Percentiles rank a stretch among this genome's conserved stretches.
phyloP scores from a whole-genome alignment of 306 rosid genomes.

The Malus domestica region DNA sequence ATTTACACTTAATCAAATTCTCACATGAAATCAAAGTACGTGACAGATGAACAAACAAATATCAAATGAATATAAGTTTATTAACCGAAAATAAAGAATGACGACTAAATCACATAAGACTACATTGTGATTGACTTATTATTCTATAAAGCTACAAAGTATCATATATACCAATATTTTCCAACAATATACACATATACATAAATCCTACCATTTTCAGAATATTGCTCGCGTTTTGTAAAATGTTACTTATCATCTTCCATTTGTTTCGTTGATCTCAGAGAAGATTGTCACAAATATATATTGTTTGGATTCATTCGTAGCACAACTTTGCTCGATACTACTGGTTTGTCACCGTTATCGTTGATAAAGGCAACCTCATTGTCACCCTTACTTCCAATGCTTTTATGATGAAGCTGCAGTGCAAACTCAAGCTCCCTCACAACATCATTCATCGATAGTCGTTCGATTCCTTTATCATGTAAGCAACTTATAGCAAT shows the following conservation, averaged over 20 bases:
- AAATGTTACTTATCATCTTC: background rate
- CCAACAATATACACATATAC: too few relatives aligned
- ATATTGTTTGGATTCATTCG: background rate
- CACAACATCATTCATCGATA: conserved; percentile 40
- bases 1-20: too few relatives aligned
- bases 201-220: too few relatives aligned
- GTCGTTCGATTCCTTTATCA: conserved; percentile 36
- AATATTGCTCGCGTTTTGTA: background rate
- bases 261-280: background rate
- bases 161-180: too few relatives aligned
- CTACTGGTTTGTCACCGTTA: background rate
- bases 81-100: too few relatives aligned
- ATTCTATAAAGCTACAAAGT: too few relatives aligned
- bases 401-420: conserved; percentile 19
- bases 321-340: background rate
- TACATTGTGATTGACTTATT: too few relatives aligned
- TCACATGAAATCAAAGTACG: too few relatives aligned
- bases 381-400: background rate
- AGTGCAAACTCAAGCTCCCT: conserved; percentile 27
- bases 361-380: background rate
- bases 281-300: background rate
- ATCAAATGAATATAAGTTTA: too few relatives aligned
- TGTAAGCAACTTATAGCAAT: conserved; percentile 39
- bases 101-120: too few relatives aligned
- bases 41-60: too few relatives aligned